Conservation (phyloP, 441 rosid genomes). For the Populus hybrid region DNA sequence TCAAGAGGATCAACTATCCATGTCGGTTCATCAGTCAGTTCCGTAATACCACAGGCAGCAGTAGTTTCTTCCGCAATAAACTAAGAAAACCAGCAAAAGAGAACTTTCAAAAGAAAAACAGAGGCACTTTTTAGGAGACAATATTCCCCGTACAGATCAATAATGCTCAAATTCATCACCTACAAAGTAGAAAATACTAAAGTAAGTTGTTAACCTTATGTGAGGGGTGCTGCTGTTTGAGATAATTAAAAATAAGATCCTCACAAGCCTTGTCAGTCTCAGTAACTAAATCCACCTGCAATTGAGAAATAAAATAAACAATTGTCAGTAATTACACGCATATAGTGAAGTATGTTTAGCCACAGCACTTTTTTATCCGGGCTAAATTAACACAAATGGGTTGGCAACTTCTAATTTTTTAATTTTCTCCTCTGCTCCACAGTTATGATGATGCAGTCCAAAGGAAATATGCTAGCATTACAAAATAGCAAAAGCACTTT, state of each 20-base stretch:
- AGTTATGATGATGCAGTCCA: not conserved
- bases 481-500: not conserved
- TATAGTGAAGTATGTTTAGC: not conserved
- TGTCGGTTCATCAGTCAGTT: slow-evolving; percentile 87
- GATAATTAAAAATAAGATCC: slow-evolving; percentile 78
- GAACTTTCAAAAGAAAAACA: not conserved
- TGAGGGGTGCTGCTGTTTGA: slow-evolving; percentile 52
- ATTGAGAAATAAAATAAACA: not conserved
- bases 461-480: not conserved
- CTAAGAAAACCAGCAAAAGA: slow-evolving; percentile 29
- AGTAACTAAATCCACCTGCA: slow-evolving; percentile 92
- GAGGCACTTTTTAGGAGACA: no score
- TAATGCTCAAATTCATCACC: not conserved
- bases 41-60: slow-evolving; percentile 68
- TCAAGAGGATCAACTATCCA: slow-evolving; percentile 99
- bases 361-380: not conserved
- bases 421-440: not conserved
- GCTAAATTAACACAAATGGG: not conserved
- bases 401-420: not conserved
- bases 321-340: not conserved
- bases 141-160: no score
- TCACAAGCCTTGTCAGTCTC: slow-evolving; percentile 98
- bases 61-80: slow-evolving; percentile 97
- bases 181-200: slow-evolving; percentile 1
- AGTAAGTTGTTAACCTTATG: slow-evolving; percentile 53